Evolutionary conservation across 192 early-diverging fungal species (phyloP).

Genomic region (Mortierella alpina): DNA sequence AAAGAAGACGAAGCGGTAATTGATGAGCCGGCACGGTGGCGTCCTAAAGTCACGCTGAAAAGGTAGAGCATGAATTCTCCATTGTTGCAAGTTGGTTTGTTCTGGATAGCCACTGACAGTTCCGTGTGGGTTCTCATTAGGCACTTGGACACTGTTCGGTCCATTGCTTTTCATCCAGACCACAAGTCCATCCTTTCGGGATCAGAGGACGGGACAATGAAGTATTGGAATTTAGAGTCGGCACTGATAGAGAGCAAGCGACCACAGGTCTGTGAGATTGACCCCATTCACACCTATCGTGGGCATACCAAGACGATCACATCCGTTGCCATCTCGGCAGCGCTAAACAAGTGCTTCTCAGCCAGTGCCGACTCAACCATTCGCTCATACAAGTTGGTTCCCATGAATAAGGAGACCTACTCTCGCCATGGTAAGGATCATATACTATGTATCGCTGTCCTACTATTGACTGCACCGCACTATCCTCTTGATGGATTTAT

Average conservation of each 20-base stretch:
- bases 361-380: slow-evolving; percentile 80
- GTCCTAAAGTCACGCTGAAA: slow-evolving; percentile 26
- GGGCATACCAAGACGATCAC: slow-evolving; percentile 80
- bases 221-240: slow-evolving; percentile 77
- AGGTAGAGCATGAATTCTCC: slow-evolving; percentile 23
- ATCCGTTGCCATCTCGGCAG: slow-evolving; percentile 68
- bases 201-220: slow-evolving; percentile 85
- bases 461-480: not conserved
- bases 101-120: slow-evolving; percentile 18
- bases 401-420: slow-evolving; percentile 65
- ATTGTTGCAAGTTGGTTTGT: not conserved
- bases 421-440: slow-evolving; percentile 55
- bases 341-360: slow-evolving; percentile 73
- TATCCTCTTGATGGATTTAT: not conserved
- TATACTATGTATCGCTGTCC: not conserved
- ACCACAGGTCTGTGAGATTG: slow-evolving; percentile 60
- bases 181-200: slow-evolving; percentile 72
- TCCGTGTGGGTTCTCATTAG: slow-evolving; percentile 5
- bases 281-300: slow-evolving; percentile 78
- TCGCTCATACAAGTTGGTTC: slow-evolving; percentile 71
- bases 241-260: slow-evolving; percentile 53
- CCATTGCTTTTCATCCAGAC: slow-evolving; percentile 50
- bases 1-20: not conserved
- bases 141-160: slow-evolving; percentile 42
- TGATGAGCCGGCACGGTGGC: slow-evolving; percentile 37